Evolutionary conservation across 2,329 filamentous ascomycete genomes (phyloP), one percentile per base, ranked within the genome.

Genomic region (Colletotrichum liriopes): DNA sequence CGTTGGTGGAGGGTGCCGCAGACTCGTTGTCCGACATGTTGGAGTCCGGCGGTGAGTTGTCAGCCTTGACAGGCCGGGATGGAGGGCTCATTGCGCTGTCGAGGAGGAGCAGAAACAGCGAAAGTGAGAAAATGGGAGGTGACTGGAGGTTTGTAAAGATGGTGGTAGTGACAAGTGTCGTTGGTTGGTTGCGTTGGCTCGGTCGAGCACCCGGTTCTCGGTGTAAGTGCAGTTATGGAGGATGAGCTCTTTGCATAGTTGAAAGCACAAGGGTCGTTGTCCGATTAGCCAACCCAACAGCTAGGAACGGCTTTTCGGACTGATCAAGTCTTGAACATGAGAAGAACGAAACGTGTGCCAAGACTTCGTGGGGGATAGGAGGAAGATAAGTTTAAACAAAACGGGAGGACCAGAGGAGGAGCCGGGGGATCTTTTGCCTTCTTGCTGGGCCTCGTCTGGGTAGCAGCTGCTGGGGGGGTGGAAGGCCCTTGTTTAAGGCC

Each of bases 1-100:
- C 81, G 67, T 78, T 77, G 60, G 76, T 76, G 39, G 80, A 79
- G 65, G 81, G 76, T 71, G 79, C 78, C 66, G 78, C 81, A 71
- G 81, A 81, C 71, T 86, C 84, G 76, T 86, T 83, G 73, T 85
- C 84, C 59, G 84, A 84, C 80, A 84, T 82, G 72, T 83, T 82
- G 72, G 60, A 67, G 32, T 63, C 61, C 35, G 56, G 67, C 52
- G 72, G 70, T 58, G 72, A 65, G 59, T 65, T 67, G 60, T 68
- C 65, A 47, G 74, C 61, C 70, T 77, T 62, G 69, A 47, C 69
- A 60, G 69, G 69, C 41, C 59, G 69, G n/a, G 69, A 45, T 47
- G 69, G 69, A 60, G 65, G 69, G 49, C 69, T 72, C 69, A 72
- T 72, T 69, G 63, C 47, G 71, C 74, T 63, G 71, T 75, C 54